A percentile compares a stretch with the other conserved stretches of the same genome.
Conservation (phyloP, 225 moss, liverwort and hornwort species). For the Climacium dendroides region DNA sequence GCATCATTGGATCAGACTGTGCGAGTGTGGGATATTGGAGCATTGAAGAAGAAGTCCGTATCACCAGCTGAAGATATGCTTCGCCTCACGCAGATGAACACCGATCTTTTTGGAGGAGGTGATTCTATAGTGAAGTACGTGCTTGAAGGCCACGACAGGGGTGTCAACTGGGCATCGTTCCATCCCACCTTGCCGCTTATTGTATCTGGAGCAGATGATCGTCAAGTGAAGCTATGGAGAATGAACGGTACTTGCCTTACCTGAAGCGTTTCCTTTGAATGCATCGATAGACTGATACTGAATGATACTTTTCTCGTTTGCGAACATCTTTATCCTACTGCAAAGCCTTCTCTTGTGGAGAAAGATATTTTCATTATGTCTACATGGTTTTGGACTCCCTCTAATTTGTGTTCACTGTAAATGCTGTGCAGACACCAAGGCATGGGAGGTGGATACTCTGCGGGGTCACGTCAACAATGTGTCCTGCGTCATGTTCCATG, state of each 20-base stretch:
- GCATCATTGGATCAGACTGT: slow-evolving; percentile 97
- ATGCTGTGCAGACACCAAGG: slow-evolving; percentile 66
- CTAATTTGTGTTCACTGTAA: not conserved
- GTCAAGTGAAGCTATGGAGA: slow-evolving; percentile 97
- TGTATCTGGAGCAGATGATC: slow-evolving; percentile 96
- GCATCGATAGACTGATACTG: not conserved
- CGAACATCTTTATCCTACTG: not conserved
- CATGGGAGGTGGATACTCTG: slow-evolving; percentile 98
- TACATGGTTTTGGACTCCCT: not conserved
- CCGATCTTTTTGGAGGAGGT: slow-evolving; percentile 94
- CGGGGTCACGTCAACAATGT: slow-evolving; percentile 97
- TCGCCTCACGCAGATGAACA: slow-evolving; percentile 95
- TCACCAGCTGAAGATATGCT: slow-evolving; percentile 90
- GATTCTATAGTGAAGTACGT: slow-evolving; percentile 98
- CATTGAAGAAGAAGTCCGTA: slow-evolving; percentile 85
- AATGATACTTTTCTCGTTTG: not conserved
- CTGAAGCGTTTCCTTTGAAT: not conserved
- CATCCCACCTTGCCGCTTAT: slow-evolving; percentile 98
- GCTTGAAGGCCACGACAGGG: slow-evolving; percentile 90
- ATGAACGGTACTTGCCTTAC: slow-evolving; percentile 66
- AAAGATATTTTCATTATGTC: not conserved
- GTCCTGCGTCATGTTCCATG: slow-evolving; percentile 93
- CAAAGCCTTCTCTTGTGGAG: not conserved
- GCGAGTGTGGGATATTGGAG: slow-evolving; percentile 95
- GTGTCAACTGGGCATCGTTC: slow-evolving; percentile 97